Conservation (phyloP, 202 grass and related monocot species). For the Setaria viridis region DNA sequence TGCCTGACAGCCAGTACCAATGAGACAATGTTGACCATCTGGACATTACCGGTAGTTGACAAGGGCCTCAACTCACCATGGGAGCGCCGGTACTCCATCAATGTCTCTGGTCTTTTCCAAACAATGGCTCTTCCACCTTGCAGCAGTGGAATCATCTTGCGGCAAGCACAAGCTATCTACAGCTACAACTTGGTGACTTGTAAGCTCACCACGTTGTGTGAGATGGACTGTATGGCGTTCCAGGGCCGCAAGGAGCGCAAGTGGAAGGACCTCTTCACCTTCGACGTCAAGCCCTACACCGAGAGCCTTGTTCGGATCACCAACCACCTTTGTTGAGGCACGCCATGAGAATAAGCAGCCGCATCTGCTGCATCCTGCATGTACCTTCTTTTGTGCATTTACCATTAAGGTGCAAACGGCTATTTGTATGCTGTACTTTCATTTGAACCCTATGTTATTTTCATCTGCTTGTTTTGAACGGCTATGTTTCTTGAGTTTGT, state of each 20-base stretch:
- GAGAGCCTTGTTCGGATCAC: background rate
- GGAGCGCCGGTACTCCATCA: background rate
- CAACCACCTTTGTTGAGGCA: too few species aligned
- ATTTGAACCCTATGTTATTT: too few species aligned
- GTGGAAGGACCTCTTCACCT: background rate
- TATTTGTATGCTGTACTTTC: too few species aligned
- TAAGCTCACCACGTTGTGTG: background rate
- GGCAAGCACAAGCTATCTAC: fast-evolving
- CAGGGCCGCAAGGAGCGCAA: background rate
- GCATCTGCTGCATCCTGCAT: too few species aligned
- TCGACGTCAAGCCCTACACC: background rate
- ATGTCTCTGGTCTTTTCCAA: background rate
- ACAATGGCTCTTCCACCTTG: background rate
- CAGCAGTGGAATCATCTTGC: background rate
- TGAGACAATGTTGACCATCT: background rate
- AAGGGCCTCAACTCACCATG: background rate
- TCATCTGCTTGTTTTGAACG: too few species aligned
- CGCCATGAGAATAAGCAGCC: too few species aligned
- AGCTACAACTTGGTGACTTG: background rate
- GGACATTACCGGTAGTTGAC: background rate
- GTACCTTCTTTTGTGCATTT: too few species aligned
- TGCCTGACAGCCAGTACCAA: background rate
- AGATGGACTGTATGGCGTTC: background rate
- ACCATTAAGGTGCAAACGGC: too few species aligned
- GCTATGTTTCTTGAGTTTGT: too few species aligned